Evolutionary conservation across 2,329 filamentous ascomycete species (phyloP), one percentile per base, ranked within the genome.

Genomic region (Fusarium xyrophilum): DNA sequence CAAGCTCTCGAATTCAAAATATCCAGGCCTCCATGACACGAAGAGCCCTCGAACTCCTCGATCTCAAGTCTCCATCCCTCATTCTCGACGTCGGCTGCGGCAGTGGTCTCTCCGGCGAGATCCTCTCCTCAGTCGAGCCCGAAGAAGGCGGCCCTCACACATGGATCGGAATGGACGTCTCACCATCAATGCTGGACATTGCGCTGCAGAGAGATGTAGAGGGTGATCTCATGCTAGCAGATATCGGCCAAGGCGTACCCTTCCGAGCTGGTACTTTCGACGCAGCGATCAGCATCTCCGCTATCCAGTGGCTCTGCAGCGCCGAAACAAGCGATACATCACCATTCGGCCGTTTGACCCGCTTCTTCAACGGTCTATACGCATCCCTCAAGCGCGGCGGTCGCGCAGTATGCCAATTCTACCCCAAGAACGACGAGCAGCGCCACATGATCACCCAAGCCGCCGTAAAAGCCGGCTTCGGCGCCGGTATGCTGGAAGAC

Each of bases 221-320:
- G 65, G 96, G 96, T 4, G 96, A 99, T 76, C 81, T 99, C n/a
- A 85, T 99, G 73, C 87, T 99, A 2, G 93, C 93, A 6, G 96
- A 99, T 75, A 97, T 97, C 52, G 96, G 96, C 0, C 96, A 99
- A 76, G 96, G 96, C 3, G 88, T 99, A 1, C 96, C 96, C 0
- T 99, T 99, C 78, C 89, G 96, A 19, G 88, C 96, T 0, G 96
- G 96, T 33, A 88, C 90, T 0, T 99, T 99, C 76, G 96, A 99
- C 77, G 96, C 95, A 1, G 96, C 96, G 25, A 93, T 99, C 73
- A 93, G 90, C 75, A 98, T 99, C 77, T 93, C 89, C 72, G 96
- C 96, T 1, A 91, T 99, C n/a, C 96, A 99, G 79, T 99, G 96
- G 96, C 85, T 99, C 32, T 99, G 96, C 79, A 98, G 97, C 79